Percentiles rank a stretch among this genome's conserved stretches.
Evolutionary conservation across 2,329 filamentous ascomycete species (phyloP).

Genomic region (Exserohilum rostratum): DNA sequence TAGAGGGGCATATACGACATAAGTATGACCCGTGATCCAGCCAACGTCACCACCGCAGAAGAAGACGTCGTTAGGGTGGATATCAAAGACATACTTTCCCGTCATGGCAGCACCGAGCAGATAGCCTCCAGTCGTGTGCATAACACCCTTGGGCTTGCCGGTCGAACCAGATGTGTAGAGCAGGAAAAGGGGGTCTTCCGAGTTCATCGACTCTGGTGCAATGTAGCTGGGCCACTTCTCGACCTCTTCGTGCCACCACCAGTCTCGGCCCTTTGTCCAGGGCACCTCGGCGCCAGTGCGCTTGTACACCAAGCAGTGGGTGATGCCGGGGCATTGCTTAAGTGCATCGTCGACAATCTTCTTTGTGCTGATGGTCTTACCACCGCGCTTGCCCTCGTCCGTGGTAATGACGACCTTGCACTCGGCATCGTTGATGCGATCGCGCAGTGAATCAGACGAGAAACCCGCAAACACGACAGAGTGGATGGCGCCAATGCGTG

Average conservation of each 20-base stretch:
- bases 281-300: conserved; percentile 92
- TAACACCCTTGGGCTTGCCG: conserved; percentile 97
- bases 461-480: conserved; percentile 98
- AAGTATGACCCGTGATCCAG: conserved; percentile 99
- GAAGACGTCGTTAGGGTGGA: conserved; percentile 90
- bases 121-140: conserved; percentile 97
- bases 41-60: conserved; percentile 98
- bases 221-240: conserved; percentile 96
- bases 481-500: conserved; percentile 92
- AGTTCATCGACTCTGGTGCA: conserved; percentile 84
- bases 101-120: conserved; percentile 91
- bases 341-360: conserved; percentile 98
- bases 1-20: conserved; percentile 95
- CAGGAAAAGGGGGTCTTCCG: conserved; percentile 95
- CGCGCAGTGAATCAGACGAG: conserved; percentile 92
- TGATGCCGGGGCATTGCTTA: conserved; percentile 91
- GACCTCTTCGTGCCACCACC: conserved; percentile 99
- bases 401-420: conserved; percentile 95
- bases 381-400: conserved; percentile 96
- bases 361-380: conserved; percentile 97
- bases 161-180: conserved; percentile 98
- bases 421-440: conserved; percentile 88
- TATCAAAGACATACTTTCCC: conserved; percentile 98
- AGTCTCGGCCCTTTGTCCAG: conserved; percentile 85
- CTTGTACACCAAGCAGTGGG: conserved; percentile 88